These are phyloP conservation scores for Amesomyces nigricolor DNA, from an alignment of 2,329 filamentous ascomycete species.

Conservation along the genomic window DNA sequence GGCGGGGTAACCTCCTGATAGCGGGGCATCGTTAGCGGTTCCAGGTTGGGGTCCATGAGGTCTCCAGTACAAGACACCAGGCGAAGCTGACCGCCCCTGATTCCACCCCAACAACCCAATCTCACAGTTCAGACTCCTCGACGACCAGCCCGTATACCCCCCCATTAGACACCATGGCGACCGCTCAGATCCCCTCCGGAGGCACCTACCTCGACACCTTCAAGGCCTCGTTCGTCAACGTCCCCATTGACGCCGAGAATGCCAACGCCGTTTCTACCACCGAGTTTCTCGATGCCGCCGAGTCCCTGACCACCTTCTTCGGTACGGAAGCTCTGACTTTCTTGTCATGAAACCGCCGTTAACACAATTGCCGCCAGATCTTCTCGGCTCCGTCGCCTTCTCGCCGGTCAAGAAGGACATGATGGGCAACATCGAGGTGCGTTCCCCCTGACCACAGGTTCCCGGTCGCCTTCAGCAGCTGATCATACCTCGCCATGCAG, in stretches of 20 bases:
- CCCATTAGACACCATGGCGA: conserved; percentile 43
- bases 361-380: conserved; percentile 39
- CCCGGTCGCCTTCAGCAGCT: background rate
- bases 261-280: conserved; percentile 74
- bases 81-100: conserved; percentile 6
- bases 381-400: conserved; percentile 69
- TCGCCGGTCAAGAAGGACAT: conserved; percentile 88
- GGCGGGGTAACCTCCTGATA: no score
- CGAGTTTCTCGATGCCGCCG: conserved; percentile 86
- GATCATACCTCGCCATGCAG: conserved; percentile 38
- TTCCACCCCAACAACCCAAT: background rate
- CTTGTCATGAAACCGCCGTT: background rate
- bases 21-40: no score
- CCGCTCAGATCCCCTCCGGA: conserved; percentile 51
- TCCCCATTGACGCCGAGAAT: conserved; percentile 67
- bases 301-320: conserved; percentile 82
- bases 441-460: conserved; percentile 11
- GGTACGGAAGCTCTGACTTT: conserved; percentile 45
- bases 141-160: background rate
- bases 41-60: no score
- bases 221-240: conserved; percentile 76
- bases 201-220: conserved; percentile 82
- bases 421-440: conserved; percentile 82
- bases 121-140: background rate
- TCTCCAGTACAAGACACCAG: no score